Base-by-base conservation (phyloP, 495 filamentous ascomycete species). In the Aspergillus heteromorphus region DNA sequence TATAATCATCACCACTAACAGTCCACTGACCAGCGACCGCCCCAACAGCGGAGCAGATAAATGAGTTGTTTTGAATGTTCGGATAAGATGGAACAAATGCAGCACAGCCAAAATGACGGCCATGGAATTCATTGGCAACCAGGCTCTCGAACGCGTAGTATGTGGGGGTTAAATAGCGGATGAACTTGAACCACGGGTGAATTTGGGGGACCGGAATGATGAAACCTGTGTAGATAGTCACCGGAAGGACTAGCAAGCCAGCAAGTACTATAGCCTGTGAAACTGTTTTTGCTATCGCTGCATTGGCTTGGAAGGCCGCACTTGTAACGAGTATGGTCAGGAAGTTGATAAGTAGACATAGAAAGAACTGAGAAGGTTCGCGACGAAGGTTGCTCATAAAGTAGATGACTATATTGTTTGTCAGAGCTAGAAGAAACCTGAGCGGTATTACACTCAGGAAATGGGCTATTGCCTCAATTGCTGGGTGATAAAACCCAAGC, bases 281-380 rank as follows among this genome's bases (percentile, higher is more conserved):
- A 17, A 92, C 69, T 5, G 87, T 87, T 34, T 86, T 75, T 20
- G 89, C 86, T 4, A 84, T 61, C n/a, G 87, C 80, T 11, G 82
- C 89, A 54, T 95, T 88, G 6, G 81, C 83, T 11, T 91, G 82
- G 79, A 93, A 95, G 40, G 87, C 77, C 67, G 73, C 87, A 20
- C 80, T 85, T 84, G 89, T 88, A 17, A 73, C 64, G 60, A 89
- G 51, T 20, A 81, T 79, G 30, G 78, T 80, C 52, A 72, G 55
- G 67, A 91, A 85, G 2, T 82, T 78, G 61, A 88, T 80, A 31
- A 88, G 73, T 55, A 87, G 73, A 76, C 85, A 91, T 66, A 85
- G 79, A 72, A 92, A 91, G 68, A 91, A 91, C 8, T 83, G 70
- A 1, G 80, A 84, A 0, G 87, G 74, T 49, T 86, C 83, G 6